phyloP scores from a whole-genome alignment of 805 yeast species.

The Kuraishia capsulata region DNA sequence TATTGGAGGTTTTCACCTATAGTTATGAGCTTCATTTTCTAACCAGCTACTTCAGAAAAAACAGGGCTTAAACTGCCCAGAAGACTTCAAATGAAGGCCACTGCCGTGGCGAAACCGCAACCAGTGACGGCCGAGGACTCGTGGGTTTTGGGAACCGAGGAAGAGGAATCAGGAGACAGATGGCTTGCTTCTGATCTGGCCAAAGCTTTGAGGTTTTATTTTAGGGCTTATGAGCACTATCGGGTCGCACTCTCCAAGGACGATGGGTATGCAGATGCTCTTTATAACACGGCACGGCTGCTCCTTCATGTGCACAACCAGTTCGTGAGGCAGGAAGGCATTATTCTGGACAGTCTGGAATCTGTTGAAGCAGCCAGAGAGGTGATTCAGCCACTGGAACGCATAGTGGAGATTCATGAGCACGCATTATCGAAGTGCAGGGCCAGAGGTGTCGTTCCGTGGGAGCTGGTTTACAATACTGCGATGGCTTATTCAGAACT shows the following conservation, averaged over 20 bases:
- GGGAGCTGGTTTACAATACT: conserved; percentile 38
- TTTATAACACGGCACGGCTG: conserved; percentile 52
- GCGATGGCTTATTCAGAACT: conserved; percentile 38
- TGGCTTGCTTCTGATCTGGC: conserved; percentile 61
- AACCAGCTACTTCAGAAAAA: neutral
- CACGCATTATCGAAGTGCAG: conserved; percentile 15
- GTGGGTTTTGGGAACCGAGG: conserved; percentile 46
- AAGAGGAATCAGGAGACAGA: conserved; percentile 70
- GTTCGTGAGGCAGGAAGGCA: conserved; percentile 37
- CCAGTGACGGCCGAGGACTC: conserved; percentile 36
- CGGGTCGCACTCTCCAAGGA: conserved; percentile 21
- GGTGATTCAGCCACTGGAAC: conserved; percentile 30
- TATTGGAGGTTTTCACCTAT: too few species aligned
- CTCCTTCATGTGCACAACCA: conserved; percentile 49
- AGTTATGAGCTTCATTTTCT: too few species aligned
- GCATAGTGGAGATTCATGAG: conserved; percentile 30
- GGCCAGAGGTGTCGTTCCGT: conserved; percentile 10
- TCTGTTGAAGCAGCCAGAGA: conserved; percentile 22
- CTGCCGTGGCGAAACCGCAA: neutral
- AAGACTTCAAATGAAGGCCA: neutral
- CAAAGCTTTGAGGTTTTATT: conserved; percentile 58
- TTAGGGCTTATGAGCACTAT: conserved; percentile 42
- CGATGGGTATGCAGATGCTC: conserved; percentile 29
- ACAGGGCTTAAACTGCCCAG: neutral
- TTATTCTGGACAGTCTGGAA: conserved; percentile 22